phyloP scores from a whole-genome alignment of 2,329 filamentous ascomycete genomes.

The Microcyclosporella mali region DNA sequence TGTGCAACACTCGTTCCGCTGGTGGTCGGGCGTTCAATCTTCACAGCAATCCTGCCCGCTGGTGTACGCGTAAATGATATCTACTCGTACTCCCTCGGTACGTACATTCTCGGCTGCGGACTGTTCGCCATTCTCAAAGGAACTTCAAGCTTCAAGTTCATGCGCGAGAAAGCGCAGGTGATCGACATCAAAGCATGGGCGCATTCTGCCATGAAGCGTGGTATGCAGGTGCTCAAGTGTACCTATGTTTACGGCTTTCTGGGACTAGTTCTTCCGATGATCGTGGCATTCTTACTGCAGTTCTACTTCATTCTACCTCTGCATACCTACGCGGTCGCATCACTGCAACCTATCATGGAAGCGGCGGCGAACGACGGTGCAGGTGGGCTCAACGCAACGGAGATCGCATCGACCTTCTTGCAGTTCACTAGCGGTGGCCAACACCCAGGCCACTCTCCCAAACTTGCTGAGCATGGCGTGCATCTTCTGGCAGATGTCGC shows the following conservation, averaged over 20 bases:
- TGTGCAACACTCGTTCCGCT: constrained; percentile 80
- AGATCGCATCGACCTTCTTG: not conserved
- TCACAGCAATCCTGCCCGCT: constrained; percentile 64
- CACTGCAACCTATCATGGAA: constrained; percentile 9
- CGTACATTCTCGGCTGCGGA: constrained; percentile 69
- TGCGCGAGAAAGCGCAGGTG: constrained; percentile 14
- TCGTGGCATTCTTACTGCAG: constrained; percentile 75
- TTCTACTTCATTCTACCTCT: constrained; percentile 83
- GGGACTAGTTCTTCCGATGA: constrained; percentile 69
- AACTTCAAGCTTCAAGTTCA: not conserved
- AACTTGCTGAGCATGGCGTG: constrained; percentile 58
- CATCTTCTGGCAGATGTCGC: constrained; percentile 93
- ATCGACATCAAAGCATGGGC: constrained; percentile 23
- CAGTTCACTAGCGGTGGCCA: constrained; percentile 1
- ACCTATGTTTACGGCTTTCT: constrained; percentile 71
- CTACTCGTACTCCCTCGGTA: constrained; percentile 87
- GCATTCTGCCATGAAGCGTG: constrained; percentile 16
- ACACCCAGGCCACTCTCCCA: not conserved
- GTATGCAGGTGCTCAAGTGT: constrained; percentile 45
- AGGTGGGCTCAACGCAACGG: too few species aligned
- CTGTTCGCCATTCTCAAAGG: constrained; percentile 48
- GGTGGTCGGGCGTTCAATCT: constrained; percentile 72
- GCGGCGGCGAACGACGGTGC: constrained; percentile 9
- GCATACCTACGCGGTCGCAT: constrained; percentile 61
- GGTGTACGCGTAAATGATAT: constrained; percentile 82